phyloP scores from a whole-genome alignment of 139 green algal species.

The Chlorella sp. region DNA sequence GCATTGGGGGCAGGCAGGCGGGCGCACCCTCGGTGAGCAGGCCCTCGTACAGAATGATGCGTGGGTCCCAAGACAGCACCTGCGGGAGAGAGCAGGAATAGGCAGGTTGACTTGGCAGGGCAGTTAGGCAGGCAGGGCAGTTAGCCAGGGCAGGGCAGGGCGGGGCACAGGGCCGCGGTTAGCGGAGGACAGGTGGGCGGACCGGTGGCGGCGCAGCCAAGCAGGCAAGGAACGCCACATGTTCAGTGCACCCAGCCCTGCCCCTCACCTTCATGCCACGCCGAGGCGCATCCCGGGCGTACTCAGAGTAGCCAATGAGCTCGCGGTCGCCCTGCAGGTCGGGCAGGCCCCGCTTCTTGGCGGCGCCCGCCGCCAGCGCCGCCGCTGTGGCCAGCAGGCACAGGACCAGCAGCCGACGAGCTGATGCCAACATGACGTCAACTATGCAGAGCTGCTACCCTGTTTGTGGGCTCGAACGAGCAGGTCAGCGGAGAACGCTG shows the following conservation, averaged over 20 bases:
- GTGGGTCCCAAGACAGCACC: slow-evolving; percentile 39
- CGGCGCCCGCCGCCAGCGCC: not conserved
- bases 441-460: no score
- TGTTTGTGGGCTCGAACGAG: no score
- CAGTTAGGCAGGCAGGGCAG: not conserved
- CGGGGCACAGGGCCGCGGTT: no score
- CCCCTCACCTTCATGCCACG: slow-evolving; percentile 18
- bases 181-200: no score
- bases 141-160: no score
- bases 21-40: slow-evolving; percentile 56
- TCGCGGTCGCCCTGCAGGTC: slow-evolving; percentile 18
- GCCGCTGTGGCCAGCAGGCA: not conserved
- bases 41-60: slow-evolving; percentile 55
- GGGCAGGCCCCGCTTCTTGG: not conserved
- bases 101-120: not conserved
- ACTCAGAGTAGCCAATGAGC: slow-evolving; percentile 33
- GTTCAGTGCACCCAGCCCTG: not conserved
- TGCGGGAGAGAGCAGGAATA: not conserved
- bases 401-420: not conserved
- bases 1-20: no score
- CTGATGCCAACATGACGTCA: not conserved
- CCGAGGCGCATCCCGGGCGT: not conserved
- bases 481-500: no score
- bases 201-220: not conserved
- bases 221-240: not conserved